Evolutionary conservation across 2,329 filamentous ascomycete species (phyloP).

Genomic region (Cladosporium sp.): DNA sequence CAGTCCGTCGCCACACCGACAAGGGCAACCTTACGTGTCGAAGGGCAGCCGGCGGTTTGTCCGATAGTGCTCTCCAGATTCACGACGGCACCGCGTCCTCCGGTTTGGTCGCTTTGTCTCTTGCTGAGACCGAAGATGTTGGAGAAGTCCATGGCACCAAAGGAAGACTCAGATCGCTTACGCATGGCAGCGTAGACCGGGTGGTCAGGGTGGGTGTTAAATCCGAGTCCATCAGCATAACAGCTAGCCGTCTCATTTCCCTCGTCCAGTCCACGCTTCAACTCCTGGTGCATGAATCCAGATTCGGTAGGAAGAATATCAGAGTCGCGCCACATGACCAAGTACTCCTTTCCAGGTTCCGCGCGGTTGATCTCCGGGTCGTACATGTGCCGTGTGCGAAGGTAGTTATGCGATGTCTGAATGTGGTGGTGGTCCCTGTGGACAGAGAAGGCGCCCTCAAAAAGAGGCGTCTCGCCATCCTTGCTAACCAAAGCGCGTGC

Average conservation of each 20-base stretch:
- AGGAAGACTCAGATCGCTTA: constrained; percentile 47
- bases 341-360: constrained; percentile 59
- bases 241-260: constrained; percentile 42
- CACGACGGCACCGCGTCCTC: constrained; percentile 70
- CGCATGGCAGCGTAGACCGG: constrained; percentile 54
- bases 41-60: constrained; percentile 74
- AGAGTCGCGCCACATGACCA: constrained; percentile 89
- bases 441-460: constrained; percentile 83
- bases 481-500: constrained; percentile 70
- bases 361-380: constrained; percentile 60
- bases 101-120: constrained; percentile 60
- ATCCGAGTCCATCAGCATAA: constrained; percentile 65
- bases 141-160: constrained; percentile 56
- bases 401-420: constrained; percentile 67
- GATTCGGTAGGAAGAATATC: constrained; percentile 54
- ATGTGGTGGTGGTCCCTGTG: constrained; percentile 81
- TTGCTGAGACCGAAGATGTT: constrained; percentile 58
- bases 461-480: constrained; percentile 73
- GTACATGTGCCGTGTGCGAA: constrained; percentile 60
- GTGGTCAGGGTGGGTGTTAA: constrained; percentile 70
- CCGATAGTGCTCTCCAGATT: constrained; percentile 77
- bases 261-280: constrained; percentile 41
- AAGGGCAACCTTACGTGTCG: constrained; percentile 82
- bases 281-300: constrained; percentile 48
- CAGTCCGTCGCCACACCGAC: constrained; percentile 92